phyloP scores from a whole-genome alignment of 2,329 filamentous ascomycete species.

The Ampelomyces quisqualis region DNA sequence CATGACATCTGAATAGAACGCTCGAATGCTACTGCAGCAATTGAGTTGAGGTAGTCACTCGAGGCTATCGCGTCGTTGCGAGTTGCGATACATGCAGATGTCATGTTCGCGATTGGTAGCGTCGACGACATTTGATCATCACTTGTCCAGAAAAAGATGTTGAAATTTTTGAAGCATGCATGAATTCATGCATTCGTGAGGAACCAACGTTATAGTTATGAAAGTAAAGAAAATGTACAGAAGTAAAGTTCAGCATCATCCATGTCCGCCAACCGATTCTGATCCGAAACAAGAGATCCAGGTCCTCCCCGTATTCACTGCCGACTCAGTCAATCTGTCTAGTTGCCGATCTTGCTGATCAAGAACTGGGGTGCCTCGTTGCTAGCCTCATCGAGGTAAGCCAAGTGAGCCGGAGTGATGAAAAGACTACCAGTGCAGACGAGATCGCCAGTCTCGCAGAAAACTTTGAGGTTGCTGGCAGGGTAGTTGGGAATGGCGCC shows the following conservation, averaged over 20 bases:
- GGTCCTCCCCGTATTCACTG: neutral
- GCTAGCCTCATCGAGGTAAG: slow-evolving; percentile 31
- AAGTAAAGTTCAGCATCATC: neutral
- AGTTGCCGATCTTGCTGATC: slow-evolving; percentile 16
- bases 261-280: too few species aligned
- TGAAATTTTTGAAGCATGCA: too few species aligned
- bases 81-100: too few species aligned
- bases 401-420: slow-evolving; percentile 38
- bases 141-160: too few species aligned
- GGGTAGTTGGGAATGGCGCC: slow-evolving; percentile 42
- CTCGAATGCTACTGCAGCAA: too few species aligned
- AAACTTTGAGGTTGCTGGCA: slow-evolving; percentile 35
- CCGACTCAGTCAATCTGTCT: neutral
- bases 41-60: too few species aligned
- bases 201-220: neutral
- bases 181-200: neutral
- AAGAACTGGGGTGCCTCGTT: slow-evolving; percentile 32
- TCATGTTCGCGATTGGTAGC: too few species aligned
- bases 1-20: too few species aligned
- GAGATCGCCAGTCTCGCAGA: slow-evolving; percentile 38
- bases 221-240: neutral
- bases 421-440: slow-evolving; percentile 41
- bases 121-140: too few species aligned
- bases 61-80: too few species aligned
- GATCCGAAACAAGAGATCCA: neutral